Base-by-base conservation (phyloP, 208 protist genomes). In the Acanthamoeba healyi region DNA sequence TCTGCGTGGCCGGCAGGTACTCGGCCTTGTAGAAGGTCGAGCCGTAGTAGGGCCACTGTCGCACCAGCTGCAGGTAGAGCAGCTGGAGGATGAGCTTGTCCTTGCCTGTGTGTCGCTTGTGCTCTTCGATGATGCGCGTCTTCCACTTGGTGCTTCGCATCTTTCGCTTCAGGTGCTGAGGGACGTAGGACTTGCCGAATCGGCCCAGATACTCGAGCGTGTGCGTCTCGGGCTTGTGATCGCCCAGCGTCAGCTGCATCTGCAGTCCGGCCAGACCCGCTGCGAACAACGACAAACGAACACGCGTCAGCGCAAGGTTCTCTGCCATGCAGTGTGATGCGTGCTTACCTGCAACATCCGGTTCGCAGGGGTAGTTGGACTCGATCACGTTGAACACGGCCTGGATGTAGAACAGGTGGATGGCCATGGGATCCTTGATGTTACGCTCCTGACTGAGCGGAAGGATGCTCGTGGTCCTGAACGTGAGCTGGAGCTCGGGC, bases 11-110 rank as follows among this genome's bases (percentile, higher is more conserved):
- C 12, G 88, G 88, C 4, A 81, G 92, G 65, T 93, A 93, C 40
- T 93, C 88, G 67, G 88, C 88, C 38, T 82, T 93, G 46, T 61
- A 93, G 88, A 93, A 93, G 24, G 88, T 93, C 14, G 88, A 93
- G 63, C 88, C 88, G 51, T 93, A 93, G 65, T 93, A 93, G 19
- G 58, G 58, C 88, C 88, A 93, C 44, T 93, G 88, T 44, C 88
- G 58, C 38, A 93, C 88, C 17, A 74, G 88, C 67, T 93, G 88
- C 32, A 93, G 40, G 67, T 93, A 93, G 40, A 93, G 88, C 49
- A 93, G 88, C 24, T 93, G 65, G 19, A 93, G 46, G 34, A 93
- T 93, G 46, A 93, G n/a, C 65, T 19, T 51, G 88, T 93, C 88
- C 32, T 91, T 91, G 46, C 84, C 84, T 14, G 84, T 26, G 38